Evolutionary conservation across 352 stramenopile species (phyloP), one percentile per base, ranked within the genome.

Genomic region (Globisporangium sylvaticum): DNA sequence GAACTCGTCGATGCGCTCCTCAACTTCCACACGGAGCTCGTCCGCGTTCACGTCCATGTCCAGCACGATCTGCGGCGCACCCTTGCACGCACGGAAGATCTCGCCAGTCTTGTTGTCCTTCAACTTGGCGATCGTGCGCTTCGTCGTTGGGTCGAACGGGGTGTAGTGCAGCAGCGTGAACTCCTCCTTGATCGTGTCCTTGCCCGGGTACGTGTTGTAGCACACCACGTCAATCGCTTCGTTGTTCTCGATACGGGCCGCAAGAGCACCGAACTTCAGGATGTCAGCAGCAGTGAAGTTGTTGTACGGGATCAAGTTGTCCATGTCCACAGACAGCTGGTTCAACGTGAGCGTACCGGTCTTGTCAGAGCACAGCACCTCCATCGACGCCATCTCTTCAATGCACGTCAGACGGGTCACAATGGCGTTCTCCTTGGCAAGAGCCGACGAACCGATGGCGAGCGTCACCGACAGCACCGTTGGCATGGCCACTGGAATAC

Each of bases 321-420:
- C 90, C 70, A 90, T 64, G 67, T 97, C 87, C 56, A 99, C 91
- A 31, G 94, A 98, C 77, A 99, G 97, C 64, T 96, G 83, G 77
- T 99, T 99, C 71, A 98, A 83, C 24, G 95, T 98, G 4, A 98
- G 81, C 32, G 94, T 98, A 54, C 91, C 92, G 29, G 94, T 98
- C 84, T 98, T 98, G 79, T 98, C 96, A 48, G 89, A 97, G 81
- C 94, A 98, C 57, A 98, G 75, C 64, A 98, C 85, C 68, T 91
- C 83, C 91, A 98, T 98, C 48, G 73, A 82, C 24, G 92, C 93
- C 69, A 98, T 88, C 65, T 97, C 88, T 65, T 98, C 89, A 78
- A 98, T 97, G 37, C 91, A 95, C 57, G 87, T 93, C 39, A 98
- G 71, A 68, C 91, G 83, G 29, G 91, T 94, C 46, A 98, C 92